phyloP scores from a whole-genome alignment of 2,329 filamentous ascomycete genomes.

The Biscogniauxia mediterranea region DNA sequence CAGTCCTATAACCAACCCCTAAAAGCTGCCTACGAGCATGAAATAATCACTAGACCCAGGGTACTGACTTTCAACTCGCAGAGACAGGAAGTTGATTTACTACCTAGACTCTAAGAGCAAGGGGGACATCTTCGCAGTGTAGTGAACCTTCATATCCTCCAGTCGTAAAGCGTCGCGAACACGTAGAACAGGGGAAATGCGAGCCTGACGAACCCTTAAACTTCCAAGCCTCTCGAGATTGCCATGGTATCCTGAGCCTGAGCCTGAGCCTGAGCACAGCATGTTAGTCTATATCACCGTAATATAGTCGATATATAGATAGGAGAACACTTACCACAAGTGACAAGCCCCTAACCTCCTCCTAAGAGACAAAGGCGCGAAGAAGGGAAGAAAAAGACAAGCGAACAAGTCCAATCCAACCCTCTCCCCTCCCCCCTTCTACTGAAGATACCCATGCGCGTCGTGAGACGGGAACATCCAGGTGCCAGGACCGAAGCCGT shows the following conservation, averaged over 20 bases:
- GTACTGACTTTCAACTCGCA: too few species aligned
- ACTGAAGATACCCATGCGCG: constrained; percentile 25
- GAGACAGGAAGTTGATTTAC: neutral
- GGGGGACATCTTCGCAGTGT: neutral
- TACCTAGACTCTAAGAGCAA: neutral
- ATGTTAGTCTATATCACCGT: neutral
- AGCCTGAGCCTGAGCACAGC: neutral
- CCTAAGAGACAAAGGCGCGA: neutral
- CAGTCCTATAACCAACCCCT: too few species aligned
- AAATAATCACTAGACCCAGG: too few species aligned
- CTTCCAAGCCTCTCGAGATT: neutral
- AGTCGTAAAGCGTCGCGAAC: neutral
- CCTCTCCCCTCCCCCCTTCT: constrained; percentile 1
- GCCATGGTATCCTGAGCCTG: neutral
- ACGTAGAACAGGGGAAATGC: neutral
- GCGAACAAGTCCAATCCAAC: neutral
- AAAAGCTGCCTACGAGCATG: too few species aligned
- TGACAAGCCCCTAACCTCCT: neutral
- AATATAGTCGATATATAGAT: neutral
- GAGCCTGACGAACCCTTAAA: neutral
- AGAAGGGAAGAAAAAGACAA: neutral
- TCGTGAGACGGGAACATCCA: constrained; percentile 28
- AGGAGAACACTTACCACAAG: constrained; percentile 11
- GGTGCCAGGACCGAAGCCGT: constrained; percentile 21
- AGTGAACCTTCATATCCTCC: neutral